phyloP scores from a whole-genome alignment of 2,329 filamentous ascomycete species.

The Sporothrix brasiliensis region DNA sequence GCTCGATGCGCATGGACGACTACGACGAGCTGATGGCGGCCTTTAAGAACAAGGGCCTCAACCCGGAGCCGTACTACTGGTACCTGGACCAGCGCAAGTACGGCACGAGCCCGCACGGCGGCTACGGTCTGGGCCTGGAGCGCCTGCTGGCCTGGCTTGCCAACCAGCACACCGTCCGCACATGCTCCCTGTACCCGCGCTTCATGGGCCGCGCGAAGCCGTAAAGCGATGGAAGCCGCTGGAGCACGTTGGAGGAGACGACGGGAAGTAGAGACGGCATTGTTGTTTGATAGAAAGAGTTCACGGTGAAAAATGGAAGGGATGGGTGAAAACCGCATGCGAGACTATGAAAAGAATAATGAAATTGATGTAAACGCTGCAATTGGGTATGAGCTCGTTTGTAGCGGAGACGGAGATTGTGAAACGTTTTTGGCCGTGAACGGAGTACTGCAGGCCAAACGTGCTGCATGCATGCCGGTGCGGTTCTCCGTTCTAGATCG shows the following conservation, averaged over 20 bases:
- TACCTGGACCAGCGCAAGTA: slow-evolving; percentile 99
- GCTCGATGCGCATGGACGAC: slow-evolving; percentile 93
- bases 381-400: background rate
- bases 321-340: background rate
- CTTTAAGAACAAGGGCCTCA: slow-evolving; percentile 84
- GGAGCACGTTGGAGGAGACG: too few species aligned
- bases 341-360: background rate
- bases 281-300: background rate
- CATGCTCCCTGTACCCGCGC: slow-evolving; percentile 74
- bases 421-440: background rate
- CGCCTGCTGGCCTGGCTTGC: slow-evolving; percentile 69
- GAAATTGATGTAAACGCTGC: background rate
- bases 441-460: background rate
- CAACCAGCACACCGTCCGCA: slow-evolving; percentile 66
- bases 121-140: slow-evolving; percentile 72
- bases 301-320: background rate
- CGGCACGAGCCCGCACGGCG: slow-evolving; percentile 56
- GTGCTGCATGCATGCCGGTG: background rate
- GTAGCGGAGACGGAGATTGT: background rate
- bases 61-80: slow-evolving; percentile 90
- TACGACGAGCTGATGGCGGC: slow-evolving; percentile 87
- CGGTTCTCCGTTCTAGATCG: background rate
- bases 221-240: slow-evolving; percentile 42
- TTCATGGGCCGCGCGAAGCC: slow-evolving; percentile 83
- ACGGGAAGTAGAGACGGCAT: too few species aligned